Conservation (phyloP, 164 flowering plant genomes). For the Cinnamomum micranthum region DNA sequence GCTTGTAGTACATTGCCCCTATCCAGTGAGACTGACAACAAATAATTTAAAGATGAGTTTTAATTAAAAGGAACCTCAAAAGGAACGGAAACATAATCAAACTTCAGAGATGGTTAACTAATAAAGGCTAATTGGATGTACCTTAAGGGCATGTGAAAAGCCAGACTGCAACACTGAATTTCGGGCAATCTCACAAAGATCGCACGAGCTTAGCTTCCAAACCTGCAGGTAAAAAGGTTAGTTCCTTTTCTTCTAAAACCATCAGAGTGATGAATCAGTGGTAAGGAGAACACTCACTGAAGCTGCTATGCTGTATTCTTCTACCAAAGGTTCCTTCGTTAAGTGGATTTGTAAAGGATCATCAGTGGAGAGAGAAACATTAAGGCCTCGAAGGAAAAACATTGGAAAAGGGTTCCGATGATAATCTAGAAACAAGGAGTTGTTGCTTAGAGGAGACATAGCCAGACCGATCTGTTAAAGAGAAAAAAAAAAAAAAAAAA, state of each 20-base stretch:
- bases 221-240: conserved; percentile 42
- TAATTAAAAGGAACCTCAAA: background rate
- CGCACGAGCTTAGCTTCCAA: conserved; percentile 94
- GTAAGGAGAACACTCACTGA: conserved; percentile 51
- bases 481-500: background rate
- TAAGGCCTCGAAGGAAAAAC: conserved; percentile 88
- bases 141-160: conserved; percentile 93
- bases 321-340: conserved; percentile 94
- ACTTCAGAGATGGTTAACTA: background rate
- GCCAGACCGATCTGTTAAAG: conserved; percentile 81
- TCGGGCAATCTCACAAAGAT: conserved; percentile 93
- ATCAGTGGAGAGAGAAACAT: conserved; percentile 96
- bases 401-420: conserved; percentile 88
- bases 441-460: conserved; percentile 98
- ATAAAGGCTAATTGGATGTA: conserved; percentile 17
- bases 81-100: background rate
- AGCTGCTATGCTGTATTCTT: conserved; percentile 98
- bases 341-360: conserved; percentile 97
- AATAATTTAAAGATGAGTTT: background rate
- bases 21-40: conserved; percentile 82
- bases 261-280: background rate
- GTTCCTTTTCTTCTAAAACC: background rate
- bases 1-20: conserved; percentile 77
- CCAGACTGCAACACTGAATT: conserved; percentile 96
- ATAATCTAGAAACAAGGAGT: conserved; percentile 82